These are phyloP conservation scores for Blepharisma undulans DNA, from an alignment of 169 alveolate species.

Conservation along the genomic window DNA sequence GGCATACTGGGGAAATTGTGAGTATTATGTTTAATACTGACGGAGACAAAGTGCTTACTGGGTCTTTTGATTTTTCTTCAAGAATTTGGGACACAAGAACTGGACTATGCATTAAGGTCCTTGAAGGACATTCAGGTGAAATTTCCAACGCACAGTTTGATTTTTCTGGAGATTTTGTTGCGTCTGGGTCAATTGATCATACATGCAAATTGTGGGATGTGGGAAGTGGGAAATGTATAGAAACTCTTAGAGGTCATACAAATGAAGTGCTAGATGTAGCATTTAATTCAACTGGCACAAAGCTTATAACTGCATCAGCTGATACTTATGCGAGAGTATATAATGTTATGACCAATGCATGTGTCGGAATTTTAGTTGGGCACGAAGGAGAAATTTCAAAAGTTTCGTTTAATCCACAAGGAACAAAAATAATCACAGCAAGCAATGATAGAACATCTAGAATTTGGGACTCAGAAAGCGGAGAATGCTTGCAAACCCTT, in stretches of 20 bases:
- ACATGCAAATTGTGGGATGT: constrained; percentile 87
- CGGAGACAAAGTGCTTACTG: constrained; percentile 87
- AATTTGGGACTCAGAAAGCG: constrained; percentile 85
- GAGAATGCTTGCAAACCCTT: constrained; percentile 76
- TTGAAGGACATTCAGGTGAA: constrained; percentile 86
- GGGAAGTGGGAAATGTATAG: constrained; percentile 74
- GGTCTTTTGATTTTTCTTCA: constrained; percentile 88
- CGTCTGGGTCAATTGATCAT: constrained; percentile 85
- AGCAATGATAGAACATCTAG: constrained; percentile 84
- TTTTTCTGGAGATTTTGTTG: constrained; percentile 84
- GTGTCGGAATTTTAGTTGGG: constrained; percentile 78
- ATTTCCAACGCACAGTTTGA: constrained; percentile 88
- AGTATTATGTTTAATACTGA: constrained; percentile 84
- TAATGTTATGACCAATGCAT: constrained; percentile 82
- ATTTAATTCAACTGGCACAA: constrained; percentile 86
- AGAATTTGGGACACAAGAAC: constrained; percentile 89
- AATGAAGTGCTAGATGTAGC: constrained; percentile 86
- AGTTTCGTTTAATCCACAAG: constrained; percentile 86
- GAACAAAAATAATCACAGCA: constrained; percentile 85
- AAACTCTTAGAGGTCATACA: constrained; percentile 84
- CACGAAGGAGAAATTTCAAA: constrained; percentile 88
- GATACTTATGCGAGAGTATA: constrained; percentile 83
- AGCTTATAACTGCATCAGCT: constrained; percentile 86
- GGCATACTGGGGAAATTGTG: constrained; percentile 89
- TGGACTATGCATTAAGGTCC: constrained; percentile 82